Base-by-base conservation (phyloP, 2,329 filamentous ascomycete species). In the Phialophora verrucosa region DNA sequence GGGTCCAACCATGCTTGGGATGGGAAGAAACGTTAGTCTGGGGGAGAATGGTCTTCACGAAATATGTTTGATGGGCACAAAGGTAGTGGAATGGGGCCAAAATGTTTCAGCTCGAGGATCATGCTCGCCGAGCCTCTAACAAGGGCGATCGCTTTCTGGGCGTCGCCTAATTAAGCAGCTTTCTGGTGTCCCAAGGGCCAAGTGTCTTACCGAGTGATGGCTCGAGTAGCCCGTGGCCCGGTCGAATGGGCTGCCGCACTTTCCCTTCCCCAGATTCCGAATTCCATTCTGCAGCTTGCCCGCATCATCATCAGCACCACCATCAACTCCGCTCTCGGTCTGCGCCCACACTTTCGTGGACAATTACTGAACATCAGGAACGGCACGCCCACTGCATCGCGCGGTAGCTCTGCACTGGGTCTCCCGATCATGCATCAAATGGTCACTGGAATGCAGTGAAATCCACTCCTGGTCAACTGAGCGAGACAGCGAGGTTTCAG, bases 221-320 rank as follows among this genome's bases (percentile, higher is more conserved):
- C 17, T 29, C 29, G 29, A 29, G 29, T 5, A 31, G 31, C 31
- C 32, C 32, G 32, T 35, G 10, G 38, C 38, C 38, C 38, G 38
- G n/a, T 8, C 17, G 38, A n/a, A n/a, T n/a, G 38, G 38, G 38
- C 38, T n/a, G 38, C 14, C 38, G 38, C 38, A n/a, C 14, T 44
- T 44, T 44, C 38, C 38, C 38, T 44, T 44, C 38, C 38, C 38
- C 38, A 44, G 38, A 44, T 44, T 44, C 38, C 17, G 38, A n/a
- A 3, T 42, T 5, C 38, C 17, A 44, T n/a, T 44, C 38, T 44
- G 38, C 38, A 44, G 14, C 38, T 20, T 44, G 14, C 38, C 38
- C 38, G 38, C 38, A 44, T 44, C 38, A 8, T 42, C 29, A 31
- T 17, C 35, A n/a, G n/a, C n/a, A n/a, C n/a, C n/a, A 17, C 14